Evolutionary conservation across 371 early-diverging fungal species (phyloP).

Genomic region (Mortierella sp.): DNA sequence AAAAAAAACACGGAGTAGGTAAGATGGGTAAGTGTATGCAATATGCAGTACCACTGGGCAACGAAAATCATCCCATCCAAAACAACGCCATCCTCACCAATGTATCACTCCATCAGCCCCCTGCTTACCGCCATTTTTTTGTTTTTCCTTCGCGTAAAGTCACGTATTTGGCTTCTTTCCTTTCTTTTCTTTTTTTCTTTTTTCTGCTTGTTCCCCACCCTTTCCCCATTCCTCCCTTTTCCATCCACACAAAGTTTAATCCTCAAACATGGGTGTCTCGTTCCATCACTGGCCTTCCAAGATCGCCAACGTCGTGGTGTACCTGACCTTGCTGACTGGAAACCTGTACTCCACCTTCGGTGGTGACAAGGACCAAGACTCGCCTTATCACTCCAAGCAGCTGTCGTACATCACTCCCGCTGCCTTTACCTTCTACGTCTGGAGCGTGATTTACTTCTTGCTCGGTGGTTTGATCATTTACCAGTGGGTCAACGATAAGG

Average conservation of each 20-base stretch:
- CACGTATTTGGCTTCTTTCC: too few relatives aligned
- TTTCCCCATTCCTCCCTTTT: background rate
- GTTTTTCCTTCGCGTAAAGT: background rate
- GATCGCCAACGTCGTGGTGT: conserved; percentile 76
- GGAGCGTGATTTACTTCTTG: conserved; percentile 75
- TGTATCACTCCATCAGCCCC: conserved; percentile 13
- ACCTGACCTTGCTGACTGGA: conserved; percentile 74
- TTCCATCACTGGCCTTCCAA: conserved; percentile 57
- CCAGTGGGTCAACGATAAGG: conserved; percentile 76
- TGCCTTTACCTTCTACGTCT: conserved; percentile 60
- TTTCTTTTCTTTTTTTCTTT: background rate
- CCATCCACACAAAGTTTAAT: conserved; percentile 1
- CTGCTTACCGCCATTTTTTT: conserved; percentile 9
- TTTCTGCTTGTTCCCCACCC: conserved; percentile 1
- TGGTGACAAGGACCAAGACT: conserved; percentile 52
- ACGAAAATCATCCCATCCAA: background rate
- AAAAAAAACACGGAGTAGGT: background rate
- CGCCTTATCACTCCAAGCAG: conserved; percentile 50
- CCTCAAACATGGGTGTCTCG: conserved; percentile 19
- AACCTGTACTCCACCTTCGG: conserved; percentile 72
- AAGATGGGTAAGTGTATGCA: background rate
- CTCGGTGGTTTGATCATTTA: conserved; percentile 73
- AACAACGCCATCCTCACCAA: conserved; percentile 1
- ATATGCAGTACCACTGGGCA: too few relatives aligned
- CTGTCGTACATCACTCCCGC: conserved; percentile 60